Evolutionary conservation across 148 eudicot genomes (phyloP), one percentile per base, ranked within the genome.

Genomic region (Cornus florida): DNA sequence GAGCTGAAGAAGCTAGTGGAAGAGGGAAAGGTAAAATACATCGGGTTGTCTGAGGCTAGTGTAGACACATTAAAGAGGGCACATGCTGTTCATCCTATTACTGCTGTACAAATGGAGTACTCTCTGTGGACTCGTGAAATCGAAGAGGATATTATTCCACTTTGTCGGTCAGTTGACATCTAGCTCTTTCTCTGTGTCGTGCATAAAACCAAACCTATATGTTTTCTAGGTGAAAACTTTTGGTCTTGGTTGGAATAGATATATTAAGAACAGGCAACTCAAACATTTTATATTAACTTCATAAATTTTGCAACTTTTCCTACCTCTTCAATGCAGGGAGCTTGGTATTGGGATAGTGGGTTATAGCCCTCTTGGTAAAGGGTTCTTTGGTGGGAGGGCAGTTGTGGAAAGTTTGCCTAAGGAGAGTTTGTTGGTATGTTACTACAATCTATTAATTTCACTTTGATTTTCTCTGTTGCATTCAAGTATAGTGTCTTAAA

Each of bases 1-100:
- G 88, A 89, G 75, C 86, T 89, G 3, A 89, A 83, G 79, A 89
- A 85, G 77, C 82, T 89, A 59, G 86, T 86, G 19, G 91, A 85
- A 69, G 89, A 86, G 74, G 91, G 91, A 22, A 89, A 89, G 60
- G 79, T 89, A 67, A 86, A 77, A 71, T 84, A 86, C 80, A 83
- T 89, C 53, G 91, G 91, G 1, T 66, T 89, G 67, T 89, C 89
- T 23, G 91, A 88, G 80, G 89, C 91, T 39, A 82, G 78, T 57
- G 70, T 32, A 2, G 83, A 79, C 77, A 89, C 89, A 10, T 76
- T 89, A 41, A 83, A 77, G 78, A 83, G 91, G 60, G 91, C 91
- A 5, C 87, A 89, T 77, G 81, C 80, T 4, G 85, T 87, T 76
- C 88, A 89, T 78, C 92, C 92, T 0, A 77, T 89, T 14, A 85